Percentiles rank a stretch among this genome's conserved stretches.
phyloP scores from a whole-genome alignment of 352 stramenopile genomes.

The Globisporangium nagaii region DNA sequence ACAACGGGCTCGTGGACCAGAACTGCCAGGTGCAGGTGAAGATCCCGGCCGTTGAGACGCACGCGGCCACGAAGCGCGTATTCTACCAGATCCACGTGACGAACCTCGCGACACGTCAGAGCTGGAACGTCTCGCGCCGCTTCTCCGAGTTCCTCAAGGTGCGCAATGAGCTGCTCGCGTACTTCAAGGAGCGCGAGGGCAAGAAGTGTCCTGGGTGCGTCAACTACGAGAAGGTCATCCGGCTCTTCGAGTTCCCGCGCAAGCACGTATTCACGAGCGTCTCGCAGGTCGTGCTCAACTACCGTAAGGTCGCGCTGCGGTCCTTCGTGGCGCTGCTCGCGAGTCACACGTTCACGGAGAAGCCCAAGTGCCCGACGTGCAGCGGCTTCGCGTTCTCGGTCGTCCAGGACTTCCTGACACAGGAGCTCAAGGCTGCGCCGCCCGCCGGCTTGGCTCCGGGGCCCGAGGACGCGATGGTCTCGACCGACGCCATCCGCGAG shows the following conservation, averaged over 20 bases:
- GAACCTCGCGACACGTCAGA: constrained; percentile 60
- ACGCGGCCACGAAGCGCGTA: constrained; percentile 44
- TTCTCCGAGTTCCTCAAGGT: constrained; percentile 83
- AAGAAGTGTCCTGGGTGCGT: constrained; percentile 77
- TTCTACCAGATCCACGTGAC: constrained; percentile 67
- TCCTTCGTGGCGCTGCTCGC: constrained; percentile 67
- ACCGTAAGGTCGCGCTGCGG: constrained; percentile 70
- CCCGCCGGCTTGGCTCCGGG: background rate
- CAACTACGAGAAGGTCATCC: constrained; percentile 80
- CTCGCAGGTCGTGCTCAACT: constrained; percentile 69
- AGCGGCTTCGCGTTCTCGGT: constrained; percentile 64
- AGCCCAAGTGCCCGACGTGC: constrained; percentile 78
- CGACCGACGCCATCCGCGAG: constrained; percentile 42
- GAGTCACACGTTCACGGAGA: constrained; percentile 77
- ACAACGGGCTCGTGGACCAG: constrained; percentile 50
- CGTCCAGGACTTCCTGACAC: constrained; percentile 75
- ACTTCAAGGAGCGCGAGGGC: constrained; percentile 38
- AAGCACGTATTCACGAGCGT: constrained; percentile 84
- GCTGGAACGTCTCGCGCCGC: constrained; percentile 63
- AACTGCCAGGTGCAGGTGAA: constrained; percentile 68
- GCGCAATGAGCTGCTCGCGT: constrained; percentile 59
- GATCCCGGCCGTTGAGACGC: constrained; percentile 37
- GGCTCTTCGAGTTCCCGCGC: constrained; percentile 77
- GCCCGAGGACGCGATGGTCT: constrained; percentile 7
- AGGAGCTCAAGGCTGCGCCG: constrained; percentile 15